Evolutionary conservation across 495 filamentous ascomycete species (phyloP), one percentile per base, ranked within the genome.

Genomic region (Penicillium atrosanguineum): DNA sequence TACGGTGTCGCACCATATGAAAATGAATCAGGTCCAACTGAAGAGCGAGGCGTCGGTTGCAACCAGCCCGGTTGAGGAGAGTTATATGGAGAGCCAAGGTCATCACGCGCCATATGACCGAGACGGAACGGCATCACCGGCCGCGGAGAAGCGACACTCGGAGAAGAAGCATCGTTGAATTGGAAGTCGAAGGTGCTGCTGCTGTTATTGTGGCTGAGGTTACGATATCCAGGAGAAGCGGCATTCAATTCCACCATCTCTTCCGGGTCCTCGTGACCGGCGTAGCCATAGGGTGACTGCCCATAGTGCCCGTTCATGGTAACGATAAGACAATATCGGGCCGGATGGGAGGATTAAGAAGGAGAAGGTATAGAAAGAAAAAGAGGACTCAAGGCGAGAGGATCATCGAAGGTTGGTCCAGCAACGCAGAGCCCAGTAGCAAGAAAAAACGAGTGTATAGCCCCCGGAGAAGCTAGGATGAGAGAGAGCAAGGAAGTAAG

Each of bases 211-310:
- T 23, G 23, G 23, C 23, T 23, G 2, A 44, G 59, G 25, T 40
- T 53, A 8, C 57, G 47, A 20, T 53, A 53, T 15, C 43, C 48
- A 15, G 50, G 56, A 39, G 52, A 54, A 28, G 38, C 38, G 2
- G 55, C 53, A 41, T 60, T 52, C 39, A 69, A 53, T 37, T 68
- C 65, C 26, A 65, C 56, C 56, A 64, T 62, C 47, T 69, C 67
- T 16, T 69, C 67, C 8, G 53, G 41, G 23, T 66, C 56, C 4
- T 65, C 57, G 18, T 51, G 43, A 14, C 34, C 37, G 16, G 42
- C 46, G 40, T 56, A 49, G 43, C 56, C 47, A n/a, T 62, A 43
- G 47, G 47, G 47, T n/a, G 20, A 18, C 16, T 40, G 38, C 16
- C 38, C 40, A 18, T 31, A 31, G 12, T 38, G 28, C 20, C 62